These are phyloP conservation scores for Wickerhamiella siamensis DNA, from an alignment of 805 yeast genomes.

Conservation along the genomic window DNA sequence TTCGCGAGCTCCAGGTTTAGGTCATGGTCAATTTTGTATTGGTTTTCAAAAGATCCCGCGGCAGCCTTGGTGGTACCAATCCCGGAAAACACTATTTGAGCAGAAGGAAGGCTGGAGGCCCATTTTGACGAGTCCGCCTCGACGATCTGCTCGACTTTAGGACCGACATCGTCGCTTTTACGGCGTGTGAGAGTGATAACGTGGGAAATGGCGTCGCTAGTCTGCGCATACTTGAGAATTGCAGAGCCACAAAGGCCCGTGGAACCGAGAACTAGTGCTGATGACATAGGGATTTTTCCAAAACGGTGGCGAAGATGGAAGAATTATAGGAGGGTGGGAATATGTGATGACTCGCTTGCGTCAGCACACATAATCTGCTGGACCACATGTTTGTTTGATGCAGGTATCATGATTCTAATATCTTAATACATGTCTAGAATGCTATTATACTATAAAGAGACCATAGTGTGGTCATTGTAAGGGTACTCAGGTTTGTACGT, in stretches of 20 bases:
- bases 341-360: too few relatives aligned
- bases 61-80: constrained; percentile 62
- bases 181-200: constrained; percentile 31
- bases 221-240: constrained; percentile 34
- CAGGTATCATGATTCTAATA: too few relatives aligned
- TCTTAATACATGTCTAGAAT: too few relatives aligned
- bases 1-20: constrained; percentile 53
- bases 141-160: constrained; percentile 28
- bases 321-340: too few relatives aligned
- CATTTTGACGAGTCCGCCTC: constrained; percentile 38
- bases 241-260: constrained; percentile 65
- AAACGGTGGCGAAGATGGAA: too few relatives aligned
- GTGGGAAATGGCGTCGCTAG: constrained; percentile 26
- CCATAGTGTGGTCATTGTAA: too few relatives aligned
- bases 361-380: too few relatives aligned
- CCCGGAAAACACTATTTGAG: constrained; percentile 42
- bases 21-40: constrained; percentile 60
- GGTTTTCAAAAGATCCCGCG: constrained; percentile 63
- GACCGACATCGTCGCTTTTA: constrained; percentile 3
- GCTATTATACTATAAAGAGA: too few relatives aligned
- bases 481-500: not conserved
- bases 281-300: constrained; percentile 4
- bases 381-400: too few relatives aligned
- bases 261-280: constrained; percentile 37
- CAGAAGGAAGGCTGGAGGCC: constrained; percentile 28